Evolutionary conservation across 495 filamentous ascomycete species (phyloP), one percentile per base, ranked within the genome.

Genomic region (Trichoderma erinaceum): DNA sequence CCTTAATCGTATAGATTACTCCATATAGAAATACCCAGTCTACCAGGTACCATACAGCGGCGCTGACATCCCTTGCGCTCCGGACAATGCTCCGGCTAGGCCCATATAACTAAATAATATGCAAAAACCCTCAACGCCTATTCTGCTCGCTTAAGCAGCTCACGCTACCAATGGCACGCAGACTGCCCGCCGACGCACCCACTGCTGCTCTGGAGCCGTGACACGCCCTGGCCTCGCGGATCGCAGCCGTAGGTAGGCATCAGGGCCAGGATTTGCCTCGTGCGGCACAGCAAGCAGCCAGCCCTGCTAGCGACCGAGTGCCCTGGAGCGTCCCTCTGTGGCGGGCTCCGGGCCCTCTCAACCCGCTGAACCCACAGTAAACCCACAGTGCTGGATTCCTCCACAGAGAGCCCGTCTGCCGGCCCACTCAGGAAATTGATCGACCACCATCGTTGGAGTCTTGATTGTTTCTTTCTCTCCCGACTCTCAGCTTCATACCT

Each of bases 381-480:
- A 21, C 27, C 56, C 56, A 32, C 27, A 29, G 56, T 32, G 56
- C 25, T 32, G 56, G 15, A 61, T 61, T 21, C 18, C 50, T 56
- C 50, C 23, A 21, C 50, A 56, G 18, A 56, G 50, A n/a, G 10
- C 27, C 23, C 56, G 56, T 29, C 56, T 32, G 25, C 15, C 25
- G 56, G 56, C 56, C 56, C 56, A 32, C 56, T 15, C 56, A 29
- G 56, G 56, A 61, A 61, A 61, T 56, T 61, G 56, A 61, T 61
- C 56, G 56, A 61, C 23, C n/a, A 29, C n/a, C 56, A 21, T n/a
- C 8, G 3, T n/a, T 61, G 8, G 21, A 11, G 18, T 56, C n/a
- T 16, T 29, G 29, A 56, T 56, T 38, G 50, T n/a, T 56, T 56
- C 50, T 56, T n/a, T 56, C n/a, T n/a, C n/a, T 11, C 50, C 8